A percentile compares a stretch with the other conserved stretches of the same genome.
These are phyloP conservation scores for Plectranthus barbatus DNA, from an alignment of 257 asterid genomes.

Conservation along the genomic window DNA sequence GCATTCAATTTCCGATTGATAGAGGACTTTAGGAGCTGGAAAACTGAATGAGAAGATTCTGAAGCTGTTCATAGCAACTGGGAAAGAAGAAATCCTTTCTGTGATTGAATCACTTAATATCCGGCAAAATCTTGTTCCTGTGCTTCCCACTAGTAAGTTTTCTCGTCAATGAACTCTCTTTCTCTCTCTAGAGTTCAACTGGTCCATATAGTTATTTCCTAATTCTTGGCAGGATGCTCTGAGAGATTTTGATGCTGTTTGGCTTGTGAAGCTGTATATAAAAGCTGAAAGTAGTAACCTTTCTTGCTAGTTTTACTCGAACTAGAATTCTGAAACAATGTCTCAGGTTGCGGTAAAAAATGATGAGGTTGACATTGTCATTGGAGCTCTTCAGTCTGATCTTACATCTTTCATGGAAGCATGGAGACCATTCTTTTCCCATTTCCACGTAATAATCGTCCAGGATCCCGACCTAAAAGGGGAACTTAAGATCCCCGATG, in stretches of 20 bases:
- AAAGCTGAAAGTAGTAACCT: conserved; percentile 13
- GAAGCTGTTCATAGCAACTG: conserved; percentile 78
- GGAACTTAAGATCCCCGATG: conserved; percentile 58
- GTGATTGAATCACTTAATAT: conserved; percentile 60
- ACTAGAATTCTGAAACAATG: conserved; percentile 28
- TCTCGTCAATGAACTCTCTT: neutral
- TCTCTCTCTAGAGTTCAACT: neutral
- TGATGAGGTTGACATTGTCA: conserved; percentile 60
- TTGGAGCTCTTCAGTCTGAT: conserved; percentile 62
- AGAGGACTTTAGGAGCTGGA: conserved; percentile 89
- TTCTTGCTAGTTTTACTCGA: neutral
- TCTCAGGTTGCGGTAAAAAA: conserved; percentile 35
- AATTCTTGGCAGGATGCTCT: conserved; percentile 59
- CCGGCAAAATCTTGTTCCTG: conserved; percentile 42
- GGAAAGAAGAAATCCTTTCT: conserved; percentile 77
- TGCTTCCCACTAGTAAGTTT: conserved; percentile 52
- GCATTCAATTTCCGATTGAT: conserved; percentile 33
- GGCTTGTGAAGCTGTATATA: neutral
- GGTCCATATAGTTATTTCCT: conserved; percentile 12
- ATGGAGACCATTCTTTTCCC: conserved; percentile 73
- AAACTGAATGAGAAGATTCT: conserved; percentile 82
- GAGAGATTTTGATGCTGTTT: conserved; percentile 44
- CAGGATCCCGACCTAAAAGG: conserved; percentile 76
- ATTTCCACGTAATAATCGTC: conserved; percentile 72
- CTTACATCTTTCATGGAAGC: conserved; percentile 75